Conservation (phyloP, 257 asterid genomes). For the Phtheirospermum japonicum region DNA sequence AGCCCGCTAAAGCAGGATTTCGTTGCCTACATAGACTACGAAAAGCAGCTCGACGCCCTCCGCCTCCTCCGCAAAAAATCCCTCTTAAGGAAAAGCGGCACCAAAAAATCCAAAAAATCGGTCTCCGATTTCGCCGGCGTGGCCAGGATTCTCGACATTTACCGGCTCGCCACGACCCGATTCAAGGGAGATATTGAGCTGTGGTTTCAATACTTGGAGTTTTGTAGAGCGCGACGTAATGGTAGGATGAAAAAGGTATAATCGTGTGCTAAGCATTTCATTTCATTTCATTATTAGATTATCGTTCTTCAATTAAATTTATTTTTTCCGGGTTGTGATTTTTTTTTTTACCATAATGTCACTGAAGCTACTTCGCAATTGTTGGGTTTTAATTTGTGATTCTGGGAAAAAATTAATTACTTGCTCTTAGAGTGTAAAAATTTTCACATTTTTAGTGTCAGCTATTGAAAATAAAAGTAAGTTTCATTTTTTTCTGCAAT, state of each 20-base stretch:
- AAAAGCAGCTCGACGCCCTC: constrained; percentile 70
- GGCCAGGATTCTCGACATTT: constrained; percentile 65
- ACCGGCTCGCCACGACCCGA: constrained; percentile 72
- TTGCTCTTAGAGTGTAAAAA: background rate
- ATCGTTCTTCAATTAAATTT: background rate
- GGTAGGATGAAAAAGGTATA: constrained; percentile 86
- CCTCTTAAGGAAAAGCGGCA: constrained; percentile 33
- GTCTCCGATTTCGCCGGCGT: constrained; percentile 72
- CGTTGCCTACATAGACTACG: constrained; percentile 69
- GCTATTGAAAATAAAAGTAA: background rate
- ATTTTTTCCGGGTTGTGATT: background rate
- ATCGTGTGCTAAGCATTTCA: background rate
- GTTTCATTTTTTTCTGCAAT: background rate
- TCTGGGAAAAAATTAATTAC: background rate
- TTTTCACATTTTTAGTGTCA: constrained; percentile 2
- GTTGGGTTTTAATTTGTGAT: constrained; percentile 10
- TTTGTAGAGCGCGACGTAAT: constrained; percentile 60
- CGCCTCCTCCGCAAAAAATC: constrained; percentile 69
- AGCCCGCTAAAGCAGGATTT: constrained; percentile 80
- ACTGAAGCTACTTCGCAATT: constrained; percentile 3
- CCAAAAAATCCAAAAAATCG: constrained; percentile 51
- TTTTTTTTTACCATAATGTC: background rate
- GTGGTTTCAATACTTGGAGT: constrained; percentile 96
- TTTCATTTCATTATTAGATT: too few species aligned
- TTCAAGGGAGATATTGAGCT: constrained; percentile 87